Base-by-base conservation (phyloP, 495 filamentous ascomycete genomes). In the Podospora comata region DNA sequence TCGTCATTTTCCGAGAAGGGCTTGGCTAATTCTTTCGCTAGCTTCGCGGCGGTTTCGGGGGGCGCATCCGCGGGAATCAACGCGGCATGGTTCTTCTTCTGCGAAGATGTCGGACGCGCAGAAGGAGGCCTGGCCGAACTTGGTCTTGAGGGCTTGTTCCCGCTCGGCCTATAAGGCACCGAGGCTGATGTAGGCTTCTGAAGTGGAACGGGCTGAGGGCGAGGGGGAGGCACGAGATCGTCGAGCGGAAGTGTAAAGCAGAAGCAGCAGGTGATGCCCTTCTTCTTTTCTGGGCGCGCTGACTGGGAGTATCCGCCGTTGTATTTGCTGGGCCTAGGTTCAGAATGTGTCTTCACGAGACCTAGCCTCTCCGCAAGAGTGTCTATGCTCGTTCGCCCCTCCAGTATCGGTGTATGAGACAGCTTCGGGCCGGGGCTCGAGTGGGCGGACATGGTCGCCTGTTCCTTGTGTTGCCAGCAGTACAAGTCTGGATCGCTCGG, bases 381-480 rank as follows among this genome's bases (percentile, higher is more conserved):
- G 77, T 97, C 93, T 59, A 96, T 85, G 74, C 93, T 97, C 54
- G 86, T 87, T 65, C 90, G 83, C 64, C 87, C 80, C 71, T 88
- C 82, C 27, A 86, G 68, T 6, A 81, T 79, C 0, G 78, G 75
- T 15, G 71, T 77, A 15, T 72, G 65, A 26, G 74, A 70, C 55
- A 71, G 64, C 53, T 73, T 70, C 9, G 79, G 75, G 4, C 79
- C 80, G 0, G 82, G 78, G 53, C 74, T 83, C 30, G 82, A 82
- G 11, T 70, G 69, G 5, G 81, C 75, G 19, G 81, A 80, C 48
- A 74, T 67, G 60, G 70, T 78, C 23, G 92, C 92, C 77, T 99
- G 95, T 68, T 96, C 92, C 71, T 92, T 92, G 78, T 99, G 95
- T 74, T 96, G 91, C 90, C 92, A 96, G 83, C 95, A 99, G 76